Evolutionary conservation across 2,329 filamentous ascomycete genomes (phyloP).

Genomic region (Stachybotrys elegans): DNA sequence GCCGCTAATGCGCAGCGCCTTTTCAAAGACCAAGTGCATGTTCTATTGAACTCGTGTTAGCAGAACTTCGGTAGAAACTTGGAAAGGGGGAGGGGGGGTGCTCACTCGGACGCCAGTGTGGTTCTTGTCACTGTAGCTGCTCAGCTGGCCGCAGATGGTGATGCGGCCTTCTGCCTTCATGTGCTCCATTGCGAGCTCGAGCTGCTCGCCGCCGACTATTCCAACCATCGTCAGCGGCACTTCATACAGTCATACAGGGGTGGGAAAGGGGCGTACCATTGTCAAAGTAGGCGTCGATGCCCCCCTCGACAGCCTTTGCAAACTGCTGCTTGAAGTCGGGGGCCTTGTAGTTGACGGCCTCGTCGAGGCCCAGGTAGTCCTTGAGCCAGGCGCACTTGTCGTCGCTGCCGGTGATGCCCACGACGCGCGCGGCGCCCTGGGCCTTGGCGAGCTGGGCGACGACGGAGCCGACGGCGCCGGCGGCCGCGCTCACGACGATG

Average conservation of each 20-base stretch:
- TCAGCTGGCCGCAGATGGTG: conserved; percentile 64
- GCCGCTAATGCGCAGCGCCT: conserved; percentile 56
- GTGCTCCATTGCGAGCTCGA: conserved; percentile 56
- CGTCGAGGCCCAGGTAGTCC: conserved; percentile 61
- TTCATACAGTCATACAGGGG: background rate
- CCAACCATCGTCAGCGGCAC: conserved; percentile 1
- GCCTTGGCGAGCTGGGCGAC: conserved; percentile 68
- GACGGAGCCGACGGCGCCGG: conserved; percentile 65
- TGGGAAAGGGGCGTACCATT: background rate
- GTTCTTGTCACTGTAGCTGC: conserved; percentile 55
- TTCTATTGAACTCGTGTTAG: background rate
- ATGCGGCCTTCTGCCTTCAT: conserved; percentile 57
- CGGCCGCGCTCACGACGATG: conserved; percentile 66
- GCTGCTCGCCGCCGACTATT: conserved; percentile 58
- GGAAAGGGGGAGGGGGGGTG: background rate
- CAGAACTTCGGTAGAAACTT: conserved; percentile 21
- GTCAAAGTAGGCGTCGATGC: conserved; percentile 60
- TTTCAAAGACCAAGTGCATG: conserved; percentile 42
- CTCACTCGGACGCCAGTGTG: conserved; percentile 44
- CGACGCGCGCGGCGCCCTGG: conserved; percentile 37
- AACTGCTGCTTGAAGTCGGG: conserved; percentile 56
- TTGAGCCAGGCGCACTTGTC: conserved; percentile 64
- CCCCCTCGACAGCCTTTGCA: conserved; percentile 50
- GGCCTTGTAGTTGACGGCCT: conserved; percentile 65
- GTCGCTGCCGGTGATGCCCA: conserved; percentile 55